Percentiles rank a stretch among this genome's conserved stretches.
Conservation (phyloP, 176 grass and related monocot species). For the Musa beccarii region DNA sequence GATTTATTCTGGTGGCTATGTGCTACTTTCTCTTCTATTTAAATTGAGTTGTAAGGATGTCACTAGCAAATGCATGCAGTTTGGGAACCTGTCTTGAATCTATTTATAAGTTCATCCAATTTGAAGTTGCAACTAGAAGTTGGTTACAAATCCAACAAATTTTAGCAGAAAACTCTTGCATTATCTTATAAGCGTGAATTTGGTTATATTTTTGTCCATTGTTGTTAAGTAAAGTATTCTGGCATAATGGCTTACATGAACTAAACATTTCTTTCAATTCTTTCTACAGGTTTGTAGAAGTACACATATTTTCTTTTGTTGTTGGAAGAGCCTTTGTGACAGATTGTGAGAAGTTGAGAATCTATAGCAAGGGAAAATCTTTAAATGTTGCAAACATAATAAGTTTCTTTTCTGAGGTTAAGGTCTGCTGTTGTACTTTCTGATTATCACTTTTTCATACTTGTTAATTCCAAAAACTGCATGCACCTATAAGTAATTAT, state of each 20-base stretch:
- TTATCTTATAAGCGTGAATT: background rate
- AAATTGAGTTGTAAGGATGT: background rate
- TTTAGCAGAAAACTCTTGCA: background rate
- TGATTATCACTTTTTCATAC: background rate
- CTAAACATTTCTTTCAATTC: conserved; percentile 5
- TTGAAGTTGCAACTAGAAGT: background rate
- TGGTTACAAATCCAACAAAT: background rate
- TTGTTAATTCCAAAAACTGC: conserved; percentile 4
- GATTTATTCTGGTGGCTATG: background rate
- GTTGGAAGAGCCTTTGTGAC: conserved; percentile 98
- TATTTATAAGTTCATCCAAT: background rate
- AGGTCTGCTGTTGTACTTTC: conserved; percentile 45
- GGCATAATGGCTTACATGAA: conserved; percentile 15
- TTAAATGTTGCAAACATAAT: conserved; percentile 72
- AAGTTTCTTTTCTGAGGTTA: conserved; percentile 74
- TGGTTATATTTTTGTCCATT: background rate
- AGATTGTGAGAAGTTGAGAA: conserved; percentile 94
- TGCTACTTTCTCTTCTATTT: background rate
- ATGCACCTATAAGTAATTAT: conserved; percentile 12
- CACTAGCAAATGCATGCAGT: background rate
- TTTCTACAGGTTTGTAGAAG: conserved; percentile 87
- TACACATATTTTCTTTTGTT: conserved; percentile 99
- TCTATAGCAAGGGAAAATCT: conserved; percentile 77
- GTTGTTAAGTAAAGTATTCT: background rate
- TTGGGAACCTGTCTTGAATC: background rate